Percentiles rank a stretch among this genome's conserved stretches.
phyloP scores from a whole-genome alignment of 1,284 basidiomycete genomes.

The Ceratobasidium sp. region DNA sequence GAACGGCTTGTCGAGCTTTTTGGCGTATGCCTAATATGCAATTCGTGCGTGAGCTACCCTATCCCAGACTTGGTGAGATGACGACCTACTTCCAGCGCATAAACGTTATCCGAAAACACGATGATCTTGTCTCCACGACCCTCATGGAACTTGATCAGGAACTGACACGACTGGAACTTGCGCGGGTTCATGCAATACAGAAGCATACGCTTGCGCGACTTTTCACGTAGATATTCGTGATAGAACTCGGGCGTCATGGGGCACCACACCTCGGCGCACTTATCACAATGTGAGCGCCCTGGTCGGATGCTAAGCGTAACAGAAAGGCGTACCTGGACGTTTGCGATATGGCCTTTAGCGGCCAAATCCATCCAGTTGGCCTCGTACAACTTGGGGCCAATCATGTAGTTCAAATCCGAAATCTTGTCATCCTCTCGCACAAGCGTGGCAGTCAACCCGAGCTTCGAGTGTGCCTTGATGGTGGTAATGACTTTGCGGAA shows the following conservation, averaged over 20 bases:
- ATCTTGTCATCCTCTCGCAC: slow-evolving; percentile 99
- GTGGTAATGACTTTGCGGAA: slow-evolving; percentile 94
- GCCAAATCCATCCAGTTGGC: slow-evolving; percentile 99
- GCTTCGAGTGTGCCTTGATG: slow-evolving; percentile 96
- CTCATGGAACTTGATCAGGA: slow-evolving; percentile 98
- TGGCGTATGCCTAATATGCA: slow-evolving; percentile 82
- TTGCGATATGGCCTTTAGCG: slow-evolving; percentile 98
- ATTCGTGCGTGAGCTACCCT: not conserved
- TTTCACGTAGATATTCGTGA: slow-evolving; percentile 92
- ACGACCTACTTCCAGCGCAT: slow-evolving; percentile 83
- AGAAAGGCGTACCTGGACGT: slow-evolving; percentile 78
- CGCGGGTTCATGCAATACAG: slow-evolving; percentile 99
- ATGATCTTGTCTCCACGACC: slow-evolving; percentile 98
- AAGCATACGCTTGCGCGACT: slow-evolving; percentile 91
- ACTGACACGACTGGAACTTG: slow-evolving; percentile 99
- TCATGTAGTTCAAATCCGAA: slow-evolving; percentile 97
- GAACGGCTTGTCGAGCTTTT: slow-evolving; percentile 90
- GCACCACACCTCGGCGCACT: slow-evolving; percentile 99
- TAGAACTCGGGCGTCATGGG: slow-evolving; percentile 99
- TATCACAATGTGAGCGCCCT: slow-evolving; percentile 6
- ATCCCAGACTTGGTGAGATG: not conserved
- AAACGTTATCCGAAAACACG: slow-evolving; percentile 99
- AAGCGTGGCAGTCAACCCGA: slow-evolving; percentile 95
- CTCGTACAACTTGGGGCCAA: slow-evolving; percentile 98
- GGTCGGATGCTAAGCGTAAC: slow-evolving; percentile 18